Percentiles rank a stretch among this genome's conserved stretches.
Evolutionary conservation across 106 monocot species (phyloP).

Genomic region (Dioscorea dumetorum): DNA sequence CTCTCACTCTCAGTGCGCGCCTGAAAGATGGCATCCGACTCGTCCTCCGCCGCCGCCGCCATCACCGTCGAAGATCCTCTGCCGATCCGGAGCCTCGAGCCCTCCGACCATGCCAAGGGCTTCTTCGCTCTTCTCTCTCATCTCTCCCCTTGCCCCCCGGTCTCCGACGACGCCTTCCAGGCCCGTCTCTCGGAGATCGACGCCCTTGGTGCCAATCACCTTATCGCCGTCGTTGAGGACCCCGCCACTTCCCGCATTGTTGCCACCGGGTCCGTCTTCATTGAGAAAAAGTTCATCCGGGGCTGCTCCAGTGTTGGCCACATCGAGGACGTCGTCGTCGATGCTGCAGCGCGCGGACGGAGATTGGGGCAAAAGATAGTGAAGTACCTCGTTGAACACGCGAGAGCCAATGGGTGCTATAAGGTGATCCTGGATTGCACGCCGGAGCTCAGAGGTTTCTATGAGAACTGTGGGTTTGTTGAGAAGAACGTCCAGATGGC

Average conservation of each 20-base stretch:
- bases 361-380: slow-evolving; percentile 54
- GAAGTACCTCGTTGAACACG: slow-evolving; percentile 35
- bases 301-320: slow-evolving; percentile 70
- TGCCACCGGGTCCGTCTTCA: slow-evolving; percentile 69
- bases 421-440: slow-evolving; percentile 93
- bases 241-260: slow-evolving; percentile 27
- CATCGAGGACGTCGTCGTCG: slow-evolving; percentile 91
- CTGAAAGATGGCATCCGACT: too few species aligned
- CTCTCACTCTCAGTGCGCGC: too few species aligned
- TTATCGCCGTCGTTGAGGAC: slow-evolving; percentile 62
- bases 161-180: slow-evolving; percentile 41
- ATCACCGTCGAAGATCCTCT: background rate
- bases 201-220: slow-evolving; percentile 53
- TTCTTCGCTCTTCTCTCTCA: slow-evolving; percentile 69
- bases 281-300: slow-evolving; percentile 76
- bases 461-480: slow-evolving; percentile 68
- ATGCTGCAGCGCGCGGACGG: slow-evolving; percentile 31
- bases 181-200: slow-evolving; percentile 54
- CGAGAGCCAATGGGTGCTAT: slow-evolving; percentile 59
- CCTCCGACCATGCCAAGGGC: slow-evolving; percentile 51
- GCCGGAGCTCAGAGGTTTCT: slow-evolving; percentile 44
- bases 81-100: slow-evolving; percentile 54
- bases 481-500: slow-evolving; percentile 95
- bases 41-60: background rate
- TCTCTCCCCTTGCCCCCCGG: slow-evolving; percentile 34